These are phyloP conservation scores for Linnemannia hyalina DNA, from an alignment of 192 early-diverging fungal species.

Conservation along the genomic window DNA sequence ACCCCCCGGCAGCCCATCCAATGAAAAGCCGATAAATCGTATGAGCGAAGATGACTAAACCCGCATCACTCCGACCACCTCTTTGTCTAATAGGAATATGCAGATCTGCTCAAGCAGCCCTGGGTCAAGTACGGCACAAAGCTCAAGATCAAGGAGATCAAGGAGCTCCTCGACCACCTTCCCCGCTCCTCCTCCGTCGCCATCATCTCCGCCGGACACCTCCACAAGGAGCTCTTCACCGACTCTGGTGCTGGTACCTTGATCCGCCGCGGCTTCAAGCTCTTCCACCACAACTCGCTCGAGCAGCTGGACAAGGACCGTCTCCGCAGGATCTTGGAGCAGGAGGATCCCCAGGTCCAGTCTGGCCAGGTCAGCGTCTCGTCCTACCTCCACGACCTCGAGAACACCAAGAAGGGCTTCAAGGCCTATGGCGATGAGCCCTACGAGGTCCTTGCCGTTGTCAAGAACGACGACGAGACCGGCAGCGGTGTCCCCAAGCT, in stretches of 20 bases:
- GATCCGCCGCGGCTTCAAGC: constrained; percentile 94
- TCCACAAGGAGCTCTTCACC: constrained; percentile 99
- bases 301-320: constrained; percentile 83
- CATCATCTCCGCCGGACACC: constrained; percentile 97
- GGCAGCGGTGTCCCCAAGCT: constrained; percentile 72
- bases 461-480: constrained; percentile 65
- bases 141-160: constrained; percentile 97
- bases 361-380: constrained; percentile 78
- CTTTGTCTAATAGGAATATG: constrained; percentile 82
- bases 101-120: constrained; percentile 90
- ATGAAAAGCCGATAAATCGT: not conserved
- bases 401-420: constrained; percentile 66
- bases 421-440: constrained; percentile 94
- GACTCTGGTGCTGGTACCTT: constrained; percentile 97
- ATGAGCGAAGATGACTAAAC: constrained; percentile 4
- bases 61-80: not conserved
- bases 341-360: constrained; percentile 78
- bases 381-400: constrained; percentile 79
- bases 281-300: constrained; percentile 79
- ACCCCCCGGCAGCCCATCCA: not conserved
- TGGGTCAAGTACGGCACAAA: constrained; percentile 99
- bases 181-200: constrained; percentile 99
- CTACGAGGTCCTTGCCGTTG: constrained; percentile 92
- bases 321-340: constrained; percentile 82
- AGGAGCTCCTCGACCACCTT: constrained; percentile 95